phyloP scores from a whole-genome alignment of 441 rosid species.

The Croton setiger region DNA sequence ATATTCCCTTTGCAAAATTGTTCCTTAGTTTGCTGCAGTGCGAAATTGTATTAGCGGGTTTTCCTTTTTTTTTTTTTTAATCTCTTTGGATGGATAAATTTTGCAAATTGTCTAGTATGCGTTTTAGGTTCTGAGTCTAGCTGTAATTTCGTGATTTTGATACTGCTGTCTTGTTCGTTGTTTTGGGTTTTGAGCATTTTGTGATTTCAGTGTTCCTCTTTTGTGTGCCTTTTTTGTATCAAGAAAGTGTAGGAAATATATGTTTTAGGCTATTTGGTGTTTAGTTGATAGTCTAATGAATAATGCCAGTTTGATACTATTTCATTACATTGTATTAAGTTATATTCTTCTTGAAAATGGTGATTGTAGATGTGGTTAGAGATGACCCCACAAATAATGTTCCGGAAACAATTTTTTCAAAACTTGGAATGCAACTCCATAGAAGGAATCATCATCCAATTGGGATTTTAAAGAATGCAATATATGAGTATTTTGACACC shows the following conservation, averaged over 20 bases:
- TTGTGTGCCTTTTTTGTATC: background rate
- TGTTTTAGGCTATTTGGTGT: background rate
- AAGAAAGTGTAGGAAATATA: background rate
- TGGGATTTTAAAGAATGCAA: slow-evolving; percentile 84
- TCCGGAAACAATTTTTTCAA: slow-evolving; percentile 77
- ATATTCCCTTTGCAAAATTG: background rate
- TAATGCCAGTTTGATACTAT: background rate
- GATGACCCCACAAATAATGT: slow-evolving; percentile 96
- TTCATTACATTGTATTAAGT: background rate
- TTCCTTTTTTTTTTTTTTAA: background rate
- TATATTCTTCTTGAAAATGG: slow-evolving; percentile 6
- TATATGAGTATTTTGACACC: slow-evolving; percentile 76
- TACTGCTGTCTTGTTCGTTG: no score
- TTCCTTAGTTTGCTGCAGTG: background rate
- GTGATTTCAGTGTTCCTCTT: background rate
- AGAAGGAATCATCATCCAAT: slow-evolving; percentile 73
- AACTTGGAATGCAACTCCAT: slow-evolving; percentile 87
- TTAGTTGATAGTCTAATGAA: background rate
- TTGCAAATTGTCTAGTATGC: background rate
- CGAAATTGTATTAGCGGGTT: background rate
- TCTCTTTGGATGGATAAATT: background rate
- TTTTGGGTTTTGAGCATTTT: no score
- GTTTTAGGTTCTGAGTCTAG: background rate
- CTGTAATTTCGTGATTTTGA: background rate
- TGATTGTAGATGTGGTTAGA: slow-evolving; percentile 72